Percentiles rank a stretch among this genome's conserved stretches.
Evolutionary conservation across 345 rosid species (phyloP).

Genomic region (Dovyalis caffra): DNA sequence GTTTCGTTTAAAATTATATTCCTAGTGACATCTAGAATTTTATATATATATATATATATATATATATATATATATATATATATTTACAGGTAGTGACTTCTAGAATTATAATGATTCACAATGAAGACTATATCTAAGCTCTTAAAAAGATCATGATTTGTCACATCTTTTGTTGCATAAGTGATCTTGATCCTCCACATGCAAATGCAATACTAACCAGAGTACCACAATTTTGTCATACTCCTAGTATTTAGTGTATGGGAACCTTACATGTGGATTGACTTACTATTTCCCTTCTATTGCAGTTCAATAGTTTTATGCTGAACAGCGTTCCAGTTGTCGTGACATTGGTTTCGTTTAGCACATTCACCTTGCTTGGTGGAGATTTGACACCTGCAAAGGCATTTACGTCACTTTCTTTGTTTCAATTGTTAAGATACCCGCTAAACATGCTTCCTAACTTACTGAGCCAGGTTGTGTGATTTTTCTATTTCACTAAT

Average conservation of each 20-base stretch:
- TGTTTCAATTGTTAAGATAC: constrained; percentile 33
- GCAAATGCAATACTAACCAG: not conserved
- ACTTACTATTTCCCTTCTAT: constrained; percentile 5
- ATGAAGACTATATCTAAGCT: not conserved
- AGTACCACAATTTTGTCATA: not conserved
- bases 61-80: not conserved
- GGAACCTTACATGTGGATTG: not conserved
- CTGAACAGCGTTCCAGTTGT: constrained; percentile 36
- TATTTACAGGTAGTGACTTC: too few species aligned
- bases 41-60: not conserved
- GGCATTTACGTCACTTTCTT: constrained; percentile 36
- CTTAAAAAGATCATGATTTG: not conserved
- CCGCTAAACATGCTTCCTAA: constrained; percentile 38
- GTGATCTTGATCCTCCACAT: not conserved
- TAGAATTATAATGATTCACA: not conserved
- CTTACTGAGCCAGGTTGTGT: constrained; percentile 32
- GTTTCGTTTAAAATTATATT: not conserved
- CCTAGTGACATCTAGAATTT: not conserved
- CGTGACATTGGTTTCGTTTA: constrained; percentile 34
- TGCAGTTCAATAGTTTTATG: constrained; percentile 36
- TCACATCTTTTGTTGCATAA: not conserved
- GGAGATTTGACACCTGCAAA: constrained; percentile 38
- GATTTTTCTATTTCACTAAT: not conserved
- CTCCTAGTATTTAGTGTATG: not conserved
- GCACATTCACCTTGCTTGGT: constrained; percentile 33